Evolutionary conservation across 2,329 filamentous ascomycete species (phyloP).

Genomic region (Trichoderma cornu-damae): DNA sequence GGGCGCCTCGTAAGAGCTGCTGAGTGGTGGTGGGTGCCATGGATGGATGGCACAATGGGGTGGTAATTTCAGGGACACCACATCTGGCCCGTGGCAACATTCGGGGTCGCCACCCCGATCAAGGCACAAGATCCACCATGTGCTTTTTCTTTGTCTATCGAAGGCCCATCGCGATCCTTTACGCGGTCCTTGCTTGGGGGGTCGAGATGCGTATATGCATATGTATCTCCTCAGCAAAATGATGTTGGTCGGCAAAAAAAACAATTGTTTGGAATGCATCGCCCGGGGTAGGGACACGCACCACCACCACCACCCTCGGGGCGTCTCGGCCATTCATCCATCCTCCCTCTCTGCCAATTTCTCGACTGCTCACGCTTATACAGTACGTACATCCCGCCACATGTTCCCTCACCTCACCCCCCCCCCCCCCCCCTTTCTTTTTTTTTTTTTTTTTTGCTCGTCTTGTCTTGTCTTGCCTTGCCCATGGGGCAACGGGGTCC

Average conservation of each 20-base stretch:
- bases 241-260: neutral
- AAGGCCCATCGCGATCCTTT: neutral
- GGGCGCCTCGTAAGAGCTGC: neutral
- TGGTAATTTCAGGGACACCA: constrained; percentile 16
- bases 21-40: neutral
- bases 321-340: constrained; percentile 15
- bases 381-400: too few species aligned
- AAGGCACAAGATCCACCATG: constrained; percentile 2
- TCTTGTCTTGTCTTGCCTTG: neutral
- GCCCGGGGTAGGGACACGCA: neutral
- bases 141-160: neutral
- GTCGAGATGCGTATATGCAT: neutral
- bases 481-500: neutral
- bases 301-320: neutral
- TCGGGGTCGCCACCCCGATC: constrained; percentile 1
- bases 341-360: neutral
- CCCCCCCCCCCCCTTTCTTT: neutral
- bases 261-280: neutral
- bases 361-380: constrained; percentile 1
- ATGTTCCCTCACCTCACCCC: too few species aligned
- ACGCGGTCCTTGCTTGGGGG: neutral
- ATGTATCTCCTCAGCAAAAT: neutral
- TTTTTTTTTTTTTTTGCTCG: neutral
- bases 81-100: constrained; percentile 4
- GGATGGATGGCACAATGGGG: too few species aligned